Evolutionary conservation across 768 basidiomycete species (phyloP).

Genomic region (Sporobolomyces pararoseus): DNA sequence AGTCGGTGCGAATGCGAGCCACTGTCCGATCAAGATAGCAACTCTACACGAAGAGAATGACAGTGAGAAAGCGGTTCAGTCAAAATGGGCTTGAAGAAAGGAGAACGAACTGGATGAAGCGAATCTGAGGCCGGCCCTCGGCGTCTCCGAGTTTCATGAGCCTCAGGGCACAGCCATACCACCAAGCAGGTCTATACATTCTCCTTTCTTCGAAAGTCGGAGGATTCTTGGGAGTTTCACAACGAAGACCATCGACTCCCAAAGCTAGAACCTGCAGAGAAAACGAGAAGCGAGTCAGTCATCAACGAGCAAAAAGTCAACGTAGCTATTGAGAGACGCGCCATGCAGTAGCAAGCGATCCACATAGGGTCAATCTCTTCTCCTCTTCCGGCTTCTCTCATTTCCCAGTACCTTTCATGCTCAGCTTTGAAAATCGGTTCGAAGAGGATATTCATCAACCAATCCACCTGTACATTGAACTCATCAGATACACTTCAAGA

Average conservation of each 20-base stretch:
- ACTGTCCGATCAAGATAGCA: conserved; percentile 13
- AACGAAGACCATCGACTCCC: conserved; percentile 33
- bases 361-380: conserved; percentile 39
- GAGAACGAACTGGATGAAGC: conserved; percentile 24
- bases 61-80: too few relatives aligned
- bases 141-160: conserved; percentile 27
- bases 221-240: not conserved
- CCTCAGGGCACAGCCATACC: conserved; percentile 20
- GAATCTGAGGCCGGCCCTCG: conserved; percentile 8
- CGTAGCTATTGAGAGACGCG: conserved; percentile 7
- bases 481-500: too few relatives aligned
- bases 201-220: conserved; percentile 7
- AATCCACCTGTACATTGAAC: conserved; percentile 31
- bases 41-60: not conserved
- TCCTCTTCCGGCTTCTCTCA: conserved; percentile 20
- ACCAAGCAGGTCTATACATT: conserved; percentile 12
- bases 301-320: too few relatives aligned
- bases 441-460: conserved; percentile 15
- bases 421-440: conserved; percentile 21
- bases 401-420: conserved; percentile 32
- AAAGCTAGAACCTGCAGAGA: conserved; percentile 30
- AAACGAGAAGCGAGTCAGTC: not conserved
- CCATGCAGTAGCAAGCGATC: conserved; percentile 35
- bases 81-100: not conserved
- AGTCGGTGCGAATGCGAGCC: conserved; percentile 17